Conservation (phyloP, 495 filamentous ascomycete species). For the Neurospora sp. region DNA sequence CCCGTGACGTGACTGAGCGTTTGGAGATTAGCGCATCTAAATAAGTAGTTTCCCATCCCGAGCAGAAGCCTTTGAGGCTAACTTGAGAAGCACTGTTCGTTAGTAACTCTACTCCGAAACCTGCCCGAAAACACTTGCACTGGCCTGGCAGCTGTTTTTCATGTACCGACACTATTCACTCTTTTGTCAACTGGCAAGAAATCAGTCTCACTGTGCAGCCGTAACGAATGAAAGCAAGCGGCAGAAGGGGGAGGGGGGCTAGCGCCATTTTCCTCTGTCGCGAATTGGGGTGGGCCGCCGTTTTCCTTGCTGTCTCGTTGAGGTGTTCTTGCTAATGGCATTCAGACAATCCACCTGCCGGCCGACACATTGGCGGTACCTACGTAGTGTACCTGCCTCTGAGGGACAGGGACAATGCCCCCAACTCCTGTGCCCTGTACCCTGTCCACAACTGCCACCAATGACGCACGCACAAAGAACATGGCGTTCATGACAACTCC, state of each 20-base stretch:
- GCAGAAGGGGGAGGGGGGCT: neutral
- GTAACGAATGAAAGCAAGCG: neutral
- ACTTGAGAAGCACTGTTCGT: neutral
- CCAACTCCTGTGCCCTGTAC: neutral
- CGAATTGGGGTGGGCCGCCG: neutral
- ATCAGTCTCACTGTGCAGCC: neutral
- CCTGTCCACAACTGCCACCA: neutral
- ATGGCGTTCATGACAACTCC: neutral
- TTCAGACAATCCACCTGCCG: neutral
- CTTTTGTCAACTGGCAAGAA: neutral
- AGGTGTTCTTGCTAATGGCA: neutral
- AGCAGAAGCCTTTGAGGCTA: neutral
- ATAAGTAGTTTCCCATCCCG: neutral
- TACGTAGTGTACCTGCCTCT: neutral
- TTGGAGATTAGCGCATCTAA: neutral
- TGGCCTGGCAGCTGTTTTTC: neutral
- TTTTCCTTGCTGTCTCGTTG: neutral
- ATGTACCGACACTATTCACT: neutral
- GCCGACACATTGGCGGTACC: neutral
- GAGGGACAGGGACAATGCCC: neutral
- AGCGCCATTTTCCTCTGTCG: neutral
- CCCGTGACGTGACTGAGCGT: neutral
- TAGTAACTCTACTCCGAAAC: neutral
- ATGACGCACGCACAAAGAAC: neutral
- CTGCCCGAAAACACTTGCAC: neutral